Conservation (phyloP, 805 yeast genomes). For the Ogataea methanolica region DNA sequence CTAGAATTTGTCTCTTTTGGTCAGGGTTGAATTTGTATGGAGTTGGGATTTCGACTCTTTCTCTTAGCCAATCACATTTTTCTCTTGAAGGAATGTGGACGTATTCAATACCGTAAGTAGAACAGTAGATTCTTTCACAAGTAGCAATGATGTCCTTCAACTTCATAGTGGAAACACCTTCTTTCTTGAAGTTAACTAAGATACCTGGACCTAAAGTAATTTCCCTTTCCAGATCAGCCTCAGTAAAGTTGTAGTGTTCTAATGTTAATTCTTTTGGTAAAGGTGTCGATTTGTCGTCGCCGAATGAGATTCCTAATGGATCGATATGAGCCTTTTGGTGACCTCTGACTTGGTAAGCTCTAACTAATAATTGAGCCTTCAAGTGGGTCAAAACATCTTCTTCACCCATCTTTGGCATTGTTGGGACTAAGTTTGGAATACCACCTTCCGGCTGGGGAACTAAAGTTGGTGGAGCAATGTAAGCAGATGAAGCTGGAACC, state of each 20-base stretch:
- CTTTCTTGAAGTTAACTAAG: conserved; percentile 79
- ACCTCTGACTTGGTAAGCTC: conserved; percentile 99
- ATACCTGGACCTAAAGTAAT: conserved; percentile 97
- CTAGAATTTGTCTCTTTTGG: conserved; percentile 93
- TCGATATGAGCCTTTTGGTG: conserved; percentile 93
- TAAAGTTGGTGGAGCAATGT: conserved; percentile 86
- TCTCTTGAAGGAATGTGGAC: conserved; percentile 94
- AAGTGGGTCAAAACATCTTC: conserved; percentile 80
- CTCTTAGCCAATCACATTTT: conserved; percentile 98
- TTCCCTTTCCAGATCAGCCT: conserved; percentile 74
- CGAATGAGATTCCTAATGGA: conserved; percentile 89
- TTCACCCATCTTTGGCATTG: conserved; percentile 45
- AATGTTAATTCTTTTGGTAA: conserved; percentile 84
- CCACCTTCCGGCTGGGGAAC: conserved; percentile 81
- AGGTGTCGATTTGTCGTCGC: conserved; percentile 48
- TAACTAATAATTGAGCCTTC: conserved; percentile 91
- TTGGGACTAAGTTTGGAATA: conserved; percentile 56
- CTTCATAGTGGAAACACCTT: conserved; percentile 56
- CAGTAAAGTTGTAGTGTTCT: conserved; percentile 89
- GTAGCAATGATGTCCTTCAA: conserved; percentile 71
- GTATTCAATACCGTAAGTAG: conserved; percentile 88
- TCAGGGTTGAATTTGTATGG: conserved; percentile 82
- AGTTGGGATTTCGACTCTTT: conserved; percentile 85
- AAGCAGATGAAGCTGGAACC: conserved; percentile 72
- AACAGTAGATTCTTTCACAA: conserved; percentile 84